Conservation (phyloP, 768 basidiomycete genomes). For the Mycena rebaudengoi region DNA sequence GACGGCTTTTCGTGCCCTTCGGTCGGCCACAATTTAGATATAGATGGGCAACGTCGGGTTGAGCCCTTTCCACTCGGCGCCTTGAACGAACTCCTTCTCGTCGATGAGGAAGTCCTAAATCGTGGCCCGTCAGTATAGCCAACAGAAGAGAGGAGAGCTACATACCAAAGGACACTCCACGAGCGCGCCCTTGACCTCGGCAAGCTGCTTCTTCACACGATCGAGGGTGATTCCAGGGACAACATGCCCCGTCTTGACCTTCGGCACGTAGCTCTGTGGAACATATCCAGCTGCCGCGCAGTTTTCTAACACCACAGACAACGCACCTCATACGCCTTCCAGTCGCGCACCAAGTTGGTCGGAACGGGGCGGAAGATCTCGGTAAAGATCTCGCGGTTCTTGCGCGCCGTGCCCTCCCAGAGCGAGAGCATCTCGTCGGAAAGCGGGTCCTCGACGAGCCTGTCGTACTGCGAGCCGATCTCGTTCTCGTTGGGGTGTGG, state of each 20-base stretch:
- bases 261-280: conserved; percentile 72
- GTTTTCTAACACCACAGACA: conserved; percentile 2
- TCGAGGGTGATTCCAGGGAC: conserved; percentile 70
- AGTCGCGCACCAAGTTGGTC: conserved; percentile 80
- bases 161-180: conserved; percentile 80
- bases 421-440: conserved; percentile 63
- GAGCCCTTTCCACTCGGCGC: conserved; percentile 75
- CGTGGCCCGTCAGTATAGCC: conserved; percentile 8
- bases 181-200: conserved; percentile 72
- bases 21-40: no score
- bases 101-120: conserved; percentile 86
- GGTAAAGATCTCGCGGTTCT: conserved; percentile 86
- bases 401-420: conserved; percentile 75
- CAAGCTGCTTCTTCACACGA: conserved; percentile 80
- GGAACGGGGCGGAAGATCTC: conserved; percentile 90
- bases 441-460: conserved; percentile 81
- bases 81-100: conserved; percentile 73
- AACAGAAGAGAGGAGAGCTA: conserved; percentile 11
- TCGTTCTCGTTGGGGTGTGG: conserved; percentile 78
- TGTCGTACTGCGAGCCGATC: conserved; percentile 64
- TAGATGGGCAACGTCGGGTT: conserved; percentile 86
- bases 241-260: conserved; percentile 84
- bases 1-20: no score
- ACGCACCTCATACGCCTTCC: conserved; percentile 81
- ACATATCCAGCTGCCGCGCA: neutral